Base-by-base conservation (phyloP, 1,284 basidiomycete species). In the Ceratobasidium theobromae region DNA sequence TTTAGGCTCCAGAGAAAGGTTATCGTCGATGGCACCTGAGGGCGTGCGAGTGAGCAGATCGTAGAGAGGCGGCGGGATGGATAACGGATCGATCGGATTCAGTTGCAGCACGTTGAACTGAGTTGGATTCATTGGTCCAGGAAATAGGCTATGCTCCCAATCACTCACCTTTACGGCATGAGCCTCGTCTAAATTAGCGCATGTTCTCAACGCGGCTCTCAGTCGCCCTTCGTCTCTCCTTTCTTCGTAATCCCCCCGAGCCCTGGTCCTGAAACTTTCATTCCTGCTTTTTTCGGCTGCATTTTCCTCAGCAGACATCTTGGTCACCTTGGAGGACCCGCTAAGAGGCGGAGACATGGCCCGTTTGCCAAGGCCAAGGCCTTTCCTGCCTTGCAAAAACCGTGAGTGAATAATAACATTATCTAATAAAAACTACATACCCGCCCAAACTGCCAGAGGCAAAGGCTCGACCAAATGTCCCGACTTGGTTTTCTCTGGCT, bases 51-150 rank as follows among this genome's bases (percentile, higher is more conserved):
- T 62, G 65, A 58, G 53, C 9, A 52, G 51, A 12, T 88, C 84
- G 65, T 85, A 73, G 41, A 93, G 76, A 11, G 82, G 85, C 18
- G 79, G 74, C 21, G 90, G 89, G 72, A 92, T 85, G 18, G 86
- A 79, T 33, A 86, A 82, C 5, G 78, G 76, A 71, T 86, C 81
- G 64, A 79, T 78, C 1, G 88, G 85, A 72, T 91, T 83, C 52
- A 93, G 78, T 84, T 87, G 89, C 30, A 91, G 77, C 28, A 88
- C 82, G 73, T 91, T 91, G 76, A 91, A 91, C 90, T 91, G 71
- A 70, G 43, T 58, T 67, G 16, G 11, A 53, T 45, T 45, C 25
- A 23, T 27, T 38, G 11, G 21, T 25, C n/a, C n/a, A n/a, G n/a
- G n/a, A n/a, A n/a, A n/a, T n/a, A n/a, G n/a, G n/a, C n/a, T n/a